phyloP scores from a whole-genome alignment of 1,284 basidiomycete species.

The Boletus mariae region DNA sequence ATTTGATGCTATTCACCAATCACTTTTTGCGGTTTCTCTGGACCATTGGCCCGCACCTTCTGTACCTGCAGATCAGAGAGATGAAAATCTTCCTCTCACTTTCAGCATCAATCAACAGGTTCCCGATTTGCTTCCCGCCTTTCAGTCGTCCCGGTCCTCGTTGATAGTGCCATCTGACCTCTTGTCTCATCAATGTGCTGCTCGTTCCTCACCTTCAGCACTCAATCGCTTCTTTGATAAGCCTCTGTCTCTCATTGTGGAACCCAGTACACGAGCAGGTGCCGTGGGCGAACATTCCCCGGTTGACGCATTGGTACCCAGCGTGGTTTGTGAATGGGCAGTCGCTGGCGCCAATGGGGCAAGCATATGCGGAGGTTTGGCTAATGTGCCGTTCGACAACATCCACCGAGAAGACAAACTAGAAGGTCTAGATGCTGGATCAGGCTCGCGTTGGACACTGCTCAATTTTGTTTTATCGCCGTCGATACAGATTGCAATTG shows the following conservation, averaged over 20 bases:
- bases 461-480: conserved; percentile 79
- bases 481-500: conserved; percentile 55
- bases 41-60: conserved; percentile 53
- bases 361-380: conserved; percentile 24
- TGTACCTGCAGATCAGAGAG: conserved; percentile 22
- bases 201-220: conserved; percentile 65
- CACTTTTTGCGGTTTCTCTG: conserved; percentile 63
- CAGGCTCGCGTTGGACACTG: conserved; percentile 49
- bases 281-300: conserved; percentile 93
- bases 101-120: conserved; percentile 20
- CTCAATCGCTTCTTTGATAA: conserved; percentile 95
- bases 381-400: conserved; percentile 11
- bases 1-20: conserved; percentile 20
- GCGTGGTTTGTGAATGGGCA: conserved; percentile 85
- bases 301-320: conserved; percentile 89
- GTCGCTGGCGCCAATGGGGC: conserved; percentile 35
- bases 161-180: conserved; percentile 36
- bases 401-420: conserved; percentile 5
- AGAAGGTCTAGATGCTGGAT: conserved; percentile 9
- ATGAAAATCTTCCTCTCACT: conserved; percentile 35
- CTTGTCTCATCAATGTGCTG: conserved; percentile 77
- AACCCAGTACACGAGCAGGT: conserved; percentile 82
- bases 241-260: conserved; percentile 78
- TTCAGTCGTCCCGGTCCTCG: conserved; percentile 3
- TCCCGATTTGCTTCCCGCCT: neutral